Evolutionary conservation across 768 basidiomycete species (phyloP).

Genomic region (Tricholoma terreum): DNA sequence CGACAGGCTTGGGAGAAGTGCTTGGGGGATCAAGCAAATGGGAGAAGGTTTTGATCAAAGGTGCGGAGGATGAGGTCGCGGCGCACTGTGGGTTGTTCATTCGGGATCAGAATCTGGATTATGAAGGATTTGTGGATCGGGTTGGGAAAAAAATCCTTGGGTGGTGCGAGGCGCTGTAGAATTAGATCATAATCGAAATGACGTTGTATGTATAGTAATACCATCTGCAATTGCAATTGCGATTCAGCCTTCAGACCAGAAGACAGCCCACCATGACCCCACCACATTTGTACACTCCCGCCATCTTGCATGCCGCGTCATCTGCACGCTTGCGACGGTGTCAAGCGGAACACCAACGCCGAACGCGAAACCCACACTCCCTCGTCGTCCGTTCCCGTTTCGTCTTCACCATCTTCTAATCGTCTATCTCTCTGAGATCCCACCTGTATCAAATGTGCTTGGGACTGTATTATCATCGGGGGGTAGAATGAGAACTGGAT

Average conservation of each 20-base stretch:
- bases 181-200: too few relatives aligned
- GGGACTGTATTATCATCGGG: too few relatives aligned
- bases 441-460: too few relatives aligned
- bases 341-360: too few relatives aligned
- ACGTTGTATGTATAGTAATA: background rate
- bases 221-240: background rate
- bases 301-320: too few relatives aligned
- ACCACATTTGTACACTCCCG: too few relatives aligned
- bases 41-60: slow-evolving; percentile 49
- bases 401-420: too few relatives aligned
- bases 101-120: slow-evolving; percentile 46
- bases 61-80: slow-evolving; percentile 52
- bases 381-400: too few relatives aligned
- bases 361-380: too few relatives aligned
- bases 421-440: too few relatives aligned
- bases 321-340: too few relatives aligned
- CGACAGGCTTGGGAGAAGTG: slow-evolving; percentile 38
- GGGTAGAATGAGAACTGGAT: too few relatives aligned
- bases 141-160: slow-evolving; percentile 39
- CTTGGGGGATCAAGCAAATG: slow-evolving; percentile 46
- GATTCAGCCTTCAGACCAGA: background rate
- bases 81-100: slow-evolving; percentile 58
- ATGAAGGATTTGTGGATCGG: slow-evolving; percentile 44
- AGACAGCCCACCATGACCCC: background rate
- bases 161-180: slow-evolving; percentile 34